Evolutionary conservation across 805 yeast species (phyloP), one percentile per base, ranked within the genome.

Genomic region (Dipodascopsis uninucleata): DNA sequence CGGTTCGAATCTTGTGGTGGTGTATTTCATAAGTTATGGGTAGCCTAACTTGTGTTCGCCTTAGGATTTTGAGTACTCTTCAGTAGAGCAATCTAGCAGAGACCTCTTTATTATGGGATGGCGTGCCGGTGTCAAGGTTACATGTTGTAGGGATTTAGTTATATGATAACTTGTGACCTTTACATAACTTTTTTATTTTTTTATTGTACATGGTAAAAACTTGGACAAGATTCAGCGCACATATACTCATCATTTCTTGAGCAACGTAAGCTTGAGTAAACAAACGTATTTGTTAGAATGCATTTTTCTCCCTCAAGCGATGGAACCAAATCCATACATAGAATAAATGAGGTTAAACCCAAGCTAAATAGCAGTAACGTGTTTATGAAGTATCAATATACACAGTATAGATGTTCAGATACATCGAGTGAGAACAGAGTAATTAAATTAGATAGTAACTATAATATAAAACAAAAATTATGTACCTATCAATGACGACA

Each of bases 1-100:
- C 50, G 53, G 53, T 49, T 49, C 53, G 53, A 49, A 45, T 49
- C 50, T 28, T 49, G 51, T 49, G 53, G 53, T 45, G 44, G 52
- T 37, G 34, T 18, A 23, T 41, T 24, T 25, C 44, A 28, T 22
- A 18, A 28, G 41, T 38, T 39, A 28, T 24, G 53, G 42, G 53
- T 45, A 49, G 28, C 42, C 51, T 35, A 42, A 41, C 29, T 18
- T 26, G 40, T 38, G 49, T 24, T 38, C 50, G 47, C 38, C 31
- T 31, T 49, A 45, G 45, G 53, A 25, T 6, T 26, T 39, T 31
- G 47, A 49, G 41, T 35, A 49, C 35, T 28, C 53, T 49, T 45
- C 47, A 49, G 53, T 49, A 41, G 50, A 49, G 53, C 47, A 45
- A 49, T 49, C 50, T 41, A 49, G 53, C 53, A 49, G 53, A 49